Base-by-base conservation (phyloP, 148 eudicot genomes). In the Rhododendron simsii region DNA sequence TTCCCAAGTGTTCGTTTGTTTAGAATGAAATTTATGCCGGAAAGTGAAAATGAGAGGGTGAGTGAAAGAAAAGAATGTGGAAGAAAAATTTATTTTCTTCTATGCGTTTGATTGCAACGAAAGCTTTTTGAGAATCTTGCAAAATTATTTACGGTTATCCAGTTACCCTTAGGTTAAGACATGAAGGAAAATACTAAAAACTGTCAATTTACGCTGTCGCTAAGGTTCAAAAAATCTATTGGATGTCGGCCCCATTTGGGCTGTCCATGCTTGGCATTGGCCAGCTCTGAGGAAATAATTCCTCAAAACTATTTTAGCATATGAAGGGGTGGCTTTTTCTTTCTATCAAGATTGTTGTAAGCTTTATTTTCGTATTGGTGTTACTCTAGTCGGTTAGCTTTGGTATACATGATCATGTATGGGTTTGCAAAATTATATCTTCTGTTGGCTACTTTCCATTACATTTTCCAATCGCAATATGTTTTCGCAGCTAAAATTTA, bases 301-400 rank as follows among this genome's bases (percentile, higher is more conserved):
- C 53, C 87, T 80, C 87, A 37, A 37, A 80, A 35, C 37, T 20
- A 37, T 57, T n/a, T 81, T 12, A 69, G 75, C 37, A 69, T 69
- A 28, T 69, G 20, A 37, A 28, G 75, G 75, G 75, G 75, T 12
- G 37, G 69, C 12, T 6, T 63, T 13, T 69, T 28, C 11, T 53
- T 35, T 35, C 30, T 57, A 21, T 37, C 50, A 50, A 18, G 63
- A 2, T 5, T 16, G 23, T 75, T 39, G 44, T 35, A 75, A 37
- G 45, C 16, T 35, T 39, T 75, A 15, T 7, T 39, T 75, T 30
- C 37, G 41, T 75, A 20, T 37, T 35, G 44, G 57, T 16, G 18
- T 26, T 80, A 50, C 35, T 80, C 39, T n/a, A 5, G 7, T 50
- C 51, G 1, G 57, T 30, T 28, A 28, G 4, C n/a, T 30, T 51